Evolutionary conservation across 2,329 filamentous ascomycete genomes (phyloP), one percentile per base, ranked within the genome.

Genomic region (Catunica adiposa): DNA sequence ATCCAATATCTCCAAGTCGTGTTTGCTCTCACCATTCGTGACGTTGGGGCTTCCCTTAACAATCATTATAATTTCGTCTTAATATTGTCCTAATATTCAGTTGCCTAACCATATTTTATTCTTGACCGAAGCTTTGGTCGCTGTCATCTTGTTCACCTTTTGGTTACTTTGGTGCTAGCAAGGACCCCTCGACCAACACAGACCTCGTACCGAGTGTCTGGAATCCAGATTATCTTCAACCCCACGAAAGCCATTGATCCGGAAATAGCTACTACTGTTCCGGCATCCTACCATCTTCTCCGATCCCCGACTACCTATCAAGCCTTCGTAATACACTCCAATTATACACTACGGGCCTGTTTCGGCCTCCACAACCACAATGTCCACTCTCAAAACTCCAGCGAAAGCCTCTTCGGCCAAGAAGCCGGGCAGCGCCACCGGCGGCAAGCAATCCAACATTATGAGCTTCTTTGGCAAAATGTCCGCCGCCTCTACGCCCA

Each of bases 401-500:
- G 65, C 64, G 34, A 66, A 67, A 51, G 70, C 68, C 31, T 67
- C 69, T 37, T 59, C 65, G 23, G 59, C 60, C 37, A 61, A 61
- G 56, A 59, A 57, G 52, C 51, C 51, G 20, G 60, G 59, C 20
- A 60, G 61, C 14, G 59, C 61, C 23, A 62, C 62, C 9, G 56
- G 55, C 11, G 58, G 61, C 51, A 72, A 71, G 59, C 70, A 73
- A 59, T 66, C 66, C 54, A 71, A 69, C 44, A 72, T 73, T 59
- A 65, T 67, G 58, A 70, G 69, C 31, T 73, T 73, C 63, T 73
- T 73, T 58, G 66, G 68, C 54, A 72, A 59, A 47, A 56, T 71
- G 60, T 61, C 63, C 3, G 17, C 53, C 14, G 63, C 67, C 23
- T 62, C 66, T n/a, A 63, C 65, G 2, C 63, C 56, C 15, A 58